Base-by-base conservation (phyloP, 805 yeast genomes). In the Saccharomycopsis vini region DNA sequence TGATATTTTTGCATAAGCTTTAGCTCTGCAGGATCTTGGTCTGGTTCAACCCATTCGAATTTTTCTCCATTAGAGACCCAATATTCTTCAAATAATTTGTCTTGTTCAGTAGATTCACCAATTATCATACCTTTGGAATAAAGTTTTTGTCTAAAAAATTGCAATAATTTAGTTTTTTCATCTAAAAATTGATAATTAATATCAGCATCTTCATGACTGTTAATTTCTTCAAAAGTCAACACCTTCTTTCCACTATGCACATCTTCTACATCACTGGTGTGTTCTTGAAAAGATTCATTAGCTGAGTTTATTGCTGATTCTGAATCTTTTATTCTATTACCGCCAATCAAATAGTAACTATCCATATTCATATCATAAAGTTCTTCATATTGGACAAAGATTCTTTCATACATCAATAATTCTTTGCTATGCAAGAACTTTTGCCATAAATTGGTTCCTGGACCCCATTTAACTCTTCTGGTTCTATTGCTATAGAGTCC, bases 61-160 rank as follows among this genome's bases (percentile, higher is more conserved):
- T 87, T 88, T 43, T 81, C 89, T 24, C 95, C 95, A 5, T 86
- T 84, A 34, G 81, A 71, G 56, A 84, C 76, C 95, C 95, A 85
- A 62, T 84, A 85, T 53, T 87, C 94, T 56, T 84, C 82, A 52
- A 85, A 54, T 65, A 77, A 68, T 38, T 74, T 57, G 48, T 85
- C 94, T 47, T 75, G 80, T 44, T 78, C 75, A 38, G 81, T 77
- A 52, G 75, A 75, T 55, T 66, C 66, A 12, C 68, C 59, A 3
- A 59, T 63, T 58, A 69, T 62, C 38, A 59, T 56, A 35, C 69
- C 57, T 26, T 42, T 48, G 47, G 52, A 39, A 53, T 56, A 19
- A 44, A 64, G 50, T 20, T 61, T 50, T 24, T 52, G 45, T 37
- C 43, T 40, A 34, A 49, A 46, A 42, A 49, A 49, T 5, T 30